Evolutionary conservation across 2,329 filamentous ascomycete genomes (phyloP).

Genomic region (Chaetothyriales sp.): DNA sequence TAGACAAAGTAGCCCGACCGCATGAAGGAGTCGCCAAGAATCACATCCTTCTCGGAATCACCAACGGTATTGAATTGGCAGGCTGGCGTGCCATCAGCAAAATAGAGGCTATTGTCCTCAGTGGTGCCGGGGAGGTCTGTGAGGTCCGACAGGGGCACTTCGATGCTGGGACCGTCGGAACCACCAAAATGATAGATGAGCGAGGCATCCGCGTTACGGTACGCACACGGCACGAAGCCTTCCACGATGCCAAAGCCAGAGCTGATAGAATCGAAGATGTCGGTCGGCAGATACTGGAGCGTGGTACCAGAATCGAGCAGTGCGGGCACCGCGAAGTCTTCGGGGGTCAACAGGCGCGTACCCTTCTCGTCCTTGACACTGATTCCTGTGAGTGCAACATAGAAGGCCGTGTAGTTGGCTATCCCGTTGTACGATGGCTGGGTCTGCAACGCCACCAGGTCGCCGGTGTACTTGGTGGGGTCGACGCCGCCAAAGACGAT

Average conservation of each 20-base stretch:
- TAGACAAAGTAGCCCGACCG: slow-evolving; percentile 64
- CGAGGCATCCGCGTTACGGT: slow-evolving; percentile 25
- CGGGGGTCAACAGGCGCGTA: slow-evolving; percentile 26
- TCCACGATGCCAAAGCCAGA: slow-evolving; percentile 38
- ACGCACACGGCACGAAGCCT: slow-evolving; percentile 27
- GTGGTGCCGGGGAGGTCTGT: slow-evolving; percentile 29
- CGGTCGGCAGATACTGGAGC: slow-evolving; percentile 50
- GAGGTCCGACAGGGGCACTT: slow-evolving; percentile 34
- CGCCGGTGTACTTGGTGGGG: slow-evolving; percentile 45
- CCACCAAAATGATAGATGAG: slow-evolving; percentile 39
- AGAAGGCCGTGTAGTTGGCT: slow-evolving; percentile 38
- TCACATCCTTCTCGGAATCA: slow-evolving; percentile 31
- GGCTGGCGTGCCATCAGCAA: slow-evolving; percentile 21
- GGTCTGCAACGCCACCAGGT: slow-evolving; percentile 48
- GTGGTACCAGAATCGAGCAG: slow-evolving; percentile 62
- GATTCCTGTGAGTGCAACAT: slow-evolving; percentile 30
- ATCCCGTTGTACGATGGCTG: slow-evolving; percentile 23
- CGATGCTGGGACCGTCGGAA: slow-evolving; percentile 22
- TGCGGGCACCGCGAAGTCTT: slow-evolving; percentile 37
- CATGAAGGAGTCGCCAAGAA: slow-evolving; percentile 62
- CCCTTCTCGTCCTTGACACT: slow-evolving; percentile 26
- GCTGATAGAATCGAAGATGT: slow-evolving; percentile 39
- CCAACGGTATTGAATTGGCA: slow-evolving; percentile 37
- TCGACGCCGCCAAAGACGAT: slow-evolving; percentile 65
- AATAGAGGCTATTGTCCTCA: slow-evolving; percentile 31